Evolutionary conservation across 805 yeast genomes (phyloP).

Genomic region (Wickerhamomyces chambardii): DNA sequence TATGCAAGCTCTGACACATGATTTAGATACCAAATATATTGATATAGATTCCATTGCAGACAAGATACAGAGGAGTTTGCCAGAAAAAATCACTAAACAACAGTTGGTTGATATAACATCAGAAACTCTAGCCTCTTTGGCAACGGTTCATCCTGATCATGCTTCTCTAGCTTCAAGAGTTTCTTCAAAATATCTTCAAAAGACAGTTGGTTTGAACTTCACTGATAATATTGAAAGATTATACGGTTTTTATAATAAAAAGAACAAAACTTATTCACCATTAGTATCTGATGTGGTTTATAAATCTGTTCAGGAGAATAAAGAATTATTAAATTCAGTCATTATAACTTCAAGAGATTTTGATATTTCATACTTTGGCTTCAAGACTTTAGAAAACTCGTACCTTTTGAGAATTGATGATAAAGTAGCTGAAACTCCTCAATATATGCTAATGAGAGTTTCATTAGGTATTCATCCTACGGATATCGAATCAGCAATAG

Average conservation of each 20-base stretch:
- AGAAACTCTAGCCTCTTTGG: constrained; percentile 96
- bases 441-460: constrained; percentile 83
- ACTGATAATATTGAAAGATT: constrained; percentile 68
- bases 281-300: constrained; percentile 62
- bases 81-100: constrained; percentile 86
- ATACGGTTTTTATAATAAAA: constrained; percentile 73
- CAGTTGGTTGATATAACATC: constrained; percentile 81
- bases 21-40: constrained; percentile 76
- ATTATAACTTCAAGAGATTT: constrained; percentile 74
- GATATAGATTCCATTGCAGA: constrained; percentile 91
- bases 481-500: constrained; percentile 55
- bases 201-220: constrained; percentile 82
- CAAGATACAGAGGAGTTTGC: constrained; percentile 84
- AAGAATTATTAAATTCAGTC: constrained; percentile 61
- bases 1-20: constrained; percentile 52
- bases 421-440: constrained; percentile 82
- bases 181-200: constrained; percentile 90
- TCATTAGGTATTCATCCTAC: constrained; percentile 83
- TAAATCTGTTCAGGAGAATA: constrained; percentile 52
- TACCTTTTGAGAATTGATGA: constrained; percentile 63
- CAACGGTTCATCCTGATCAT: constrained; percentile 95
- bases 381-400: constrained; percentile 86
- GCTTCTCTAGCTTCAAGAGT: constrained; percentile 92
- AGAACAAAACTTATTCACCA: constrained; percentile 48
- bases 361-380: constrained; percentile 76